phyloP scores from a whole-genome alignment of 1,284 basidiomycete genomes.

The Cerioporus squamosus region DNA sequence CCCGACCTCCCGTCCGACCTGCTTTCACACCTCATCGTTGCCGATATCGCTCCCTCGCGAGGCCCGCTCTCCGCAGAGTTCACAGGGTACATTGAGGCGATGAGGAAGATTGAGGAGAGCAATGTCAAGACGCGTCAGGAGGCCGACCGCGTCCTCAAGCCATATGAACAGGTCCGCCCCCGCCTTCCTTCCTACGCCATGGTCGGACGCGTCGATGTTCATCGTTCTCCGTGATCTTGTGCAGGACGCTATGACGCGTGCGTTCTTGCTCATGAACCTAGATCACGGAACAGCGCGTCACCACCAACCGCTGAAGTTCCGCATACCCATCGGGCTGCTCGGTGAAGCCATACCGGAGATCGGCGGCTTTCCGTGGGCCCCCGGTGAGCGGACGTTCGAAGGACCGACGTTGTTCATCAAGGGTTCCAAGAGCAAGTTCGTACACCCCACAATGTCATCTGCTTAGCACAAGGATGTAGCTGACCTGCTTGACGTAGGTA shows the following conservation, averaged over 20 bases:
- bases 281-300: slow-evolving; percentile 37
- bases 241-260: slow-evolving; percentile 71
- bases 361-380: slow-evolving; percentile 76
- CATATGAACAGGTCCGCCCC: slow-evolving; percentile 57
- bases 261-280: slow-evolving; percentile 87
- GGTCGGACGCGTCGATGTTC: neutral
- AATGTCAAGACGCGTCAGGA: slow-evolving; percentile 62
- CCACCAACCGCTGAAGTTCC: slow-evolving; percentile 57
- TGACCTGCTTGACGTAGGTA: slow-evolving; percentile 47
- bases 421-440: slow-evolving; percentile 74
- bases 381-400: slow-evolving; percentile 60
- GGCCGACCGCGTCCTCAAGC: slow-evolving; percentile 65
- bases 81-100: slow-evolving; percentile 65
- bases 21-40: slow-evolving; percentile 73
- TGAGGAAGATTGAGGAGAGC: slow-evolving; percentile 68
- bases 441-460: neutral
- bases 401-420: slow-evolving; percentile 79
- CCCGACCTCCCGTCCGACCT: slow-evolving; percentile 48
- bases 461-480: neutral
- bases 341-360: slow-evolving; percentile 64
- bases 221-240: too few species aligned
- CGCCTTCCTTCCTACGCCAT: too few species aligned
- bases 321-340: slow-evolving; percentile 74
- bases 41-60: slow-evolving; percentile 78
- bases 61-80: slow-evolving; percentile 71